Base-by-base conservation (phyloP, 2,329 filamentous ascomycete genomes). In the Talaromyces sp. region DNA sequence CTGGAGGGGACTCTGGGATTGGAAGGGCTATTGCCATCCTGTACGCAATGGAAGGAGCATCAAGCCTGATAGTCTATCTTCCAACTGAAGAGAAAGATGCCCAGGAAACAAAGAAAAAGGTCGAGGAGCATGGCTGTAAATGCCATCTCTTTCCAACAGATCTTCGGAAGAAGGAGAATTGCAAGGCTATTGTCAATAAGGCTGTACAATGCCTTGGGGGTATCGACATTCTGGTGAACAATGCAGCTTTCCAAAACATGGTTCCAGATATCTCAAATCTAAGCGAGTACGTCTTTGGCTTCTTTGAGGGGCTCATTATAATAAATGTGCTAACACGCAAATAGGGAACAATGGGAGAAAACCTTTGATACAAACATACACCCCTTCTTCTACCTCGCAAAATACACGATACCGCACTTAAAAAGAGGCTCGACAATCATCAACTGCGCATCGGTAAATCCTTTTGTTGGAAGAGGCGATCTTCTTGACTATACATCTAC, bases 341-440 rank as follows among this genome's bases (percentile, higher is more conserved):
- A 31, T 61, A 87, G 85, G 69, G 88, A 91, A 5, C 90, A 95
- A 77, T 95, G 89, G 90, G 68, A 87, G 56, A 80, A 86, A 62
- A 93, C 89, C 0, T 93, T 96, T 77, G 82, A 91, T 74, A 90
- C 86, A 54, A 96, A 95, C 77, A 92, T 95, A 69, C 88, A 93
- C 74, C 84, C 89, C 3, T 88, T 86, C 78, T 95, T 92, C 80
- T 93, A 87, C 77, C 80, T 93, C 38, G 83, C 89, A 62, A 95
- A 95, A 73, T 91, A 93, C 70, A 77, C 82, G 13, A 80, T 95
- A 11, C 86, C 86, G 0, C 88, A 93, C 74, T 89, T 95, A 86
- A 84, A 85, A 69, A 73, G 75, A n/a, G 90, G 91, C 38, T 82
- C 85, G 59, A 86, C 85, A 27, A 91, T 96, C 72, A 91, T 96